A percentile compares a stretch with the other conserved stretches of the same genome.
These are phyloP conservation scores for Stylosanthes scabra DNA, from an alignment of 331 rosid species.

Conservation along the genomic window DNA sequence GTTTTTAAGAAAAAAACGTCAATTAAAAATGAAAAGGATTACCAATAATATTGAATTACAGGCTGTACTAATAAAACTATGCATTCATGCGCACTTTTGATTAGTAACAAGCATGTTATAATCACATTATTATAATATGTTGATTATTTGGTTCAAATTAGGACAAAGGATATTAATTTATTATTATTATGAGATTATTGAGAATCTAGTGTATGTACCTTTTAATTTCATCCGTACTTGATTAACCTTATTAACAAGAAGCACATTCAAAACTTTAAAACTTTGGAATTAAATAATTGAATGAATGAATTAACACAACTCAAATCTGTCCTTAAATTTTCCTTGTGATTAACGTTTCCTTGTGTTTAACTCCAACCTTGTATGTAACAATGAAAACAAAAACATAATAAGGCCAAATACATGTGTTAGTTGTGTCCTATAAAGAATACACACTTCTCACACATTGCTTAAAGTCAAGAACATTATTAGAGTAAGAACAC, in stretches of 20 bases:
- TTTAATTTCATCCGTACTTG: not conserved
- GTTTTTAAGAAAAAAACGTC: not conserved
- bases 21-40: not conserved
- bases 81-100: not conserved
- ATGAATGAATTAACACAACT: conserved; percentile 38
- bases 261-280: conserved; percentile 24
- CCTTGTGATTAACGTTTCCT: conserved; percentile 49
- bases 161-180: not conserved
- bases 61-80: not conserved
- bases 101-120: not conserved
- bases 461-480: conserved; percentile 27
- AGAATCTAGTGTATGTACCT: not conserved
- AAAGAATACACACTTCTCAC: conserved; percentile 14
- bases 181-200: conserved; percentile 9
- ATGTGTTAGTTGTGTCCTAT: conserved; percentile 21
- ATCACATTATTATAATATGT: not conserved
- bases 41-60: not conserved
- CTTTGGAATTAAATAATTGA: conserved; percentile 14
- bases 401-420: conserved; percentile 36
- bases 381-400: conserved; percentile 40
- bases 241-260: not conserved
- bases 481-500: conserved; percentile 15
- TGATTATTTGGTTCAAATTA: not conserved
- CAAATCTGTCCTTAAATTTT: conserved; percentile 26
- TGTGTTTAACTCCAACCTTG: conserved; percentile 40